Percentiles rank a stretch among this genome's conserved stretches.
Evolutionary conservation across 2,329 filamentous ascomycete species (phyloP).

Genomic region (Claviceps sp.): DNA sequence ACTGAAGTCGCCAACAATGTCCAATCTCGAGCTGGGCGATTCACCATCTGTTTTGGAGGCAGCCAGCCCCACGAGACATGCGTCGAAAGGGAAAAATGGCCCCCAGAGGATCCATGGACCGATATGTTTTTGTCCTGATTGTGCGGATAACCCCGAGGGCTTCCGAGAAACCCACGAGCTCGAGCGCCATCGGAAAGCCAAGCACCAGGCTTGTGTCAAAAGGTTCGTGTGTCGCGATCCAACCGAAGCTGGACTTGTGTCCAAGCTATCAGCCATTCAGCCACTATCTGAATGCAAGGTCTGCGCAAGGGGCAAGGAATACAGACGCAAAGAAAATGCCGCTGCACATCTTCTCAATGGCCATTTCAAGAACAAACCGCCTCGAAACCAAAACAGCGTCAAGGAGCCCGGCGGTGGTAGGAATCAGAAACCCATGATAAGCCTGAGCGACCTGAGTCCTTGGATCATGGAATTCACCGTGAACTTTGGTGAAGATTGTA

Average conservation of each 20-base stretch:
- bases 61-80: conserved; percentile 11
- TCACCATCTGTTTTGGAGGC: background rate
- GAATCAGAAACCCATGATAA: conserved; percentile 40
- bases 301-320: conserved; percentile 63
- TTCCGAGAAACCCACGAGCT: conserved; percentile 82
- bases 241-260: conserved; percentile 21
- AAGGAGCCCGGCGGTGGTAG: conserved; percentile 29
- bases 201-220: conserved; percentile 46
- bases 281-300: conserved; percentile 74
- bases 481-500: conserved; percentile 22
- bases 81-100: conserved; percentile 30
- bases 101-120: conserved; percentile 39
- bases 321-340: conserved; percentile 89
- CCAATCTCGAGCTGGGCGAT: conserved; percentile 32
- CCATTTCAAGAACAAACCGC: conserved; percentile 62
- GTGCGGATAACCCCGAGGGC: conserved; percentile 59
- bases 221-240: conserved; percentile 49
- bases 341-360: conserved; percentile 78
- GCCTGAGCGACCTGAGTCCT: conserved; percentile 32
- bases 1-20: conserved; percentile 23
- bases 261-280: conserved; percentile 37
- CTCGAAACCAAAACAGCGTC: conserved; percentile 26
- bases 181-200: conserved; percentile 48
- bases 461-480: conserved; percentile 28
- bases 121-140: conserved; percentile 58